These are phyloP conservation scores for Penicillium sp. DNA, from an alignment of 2,329 filamentous ascomycete genomes.

Conservation along the genomic window DNA sequence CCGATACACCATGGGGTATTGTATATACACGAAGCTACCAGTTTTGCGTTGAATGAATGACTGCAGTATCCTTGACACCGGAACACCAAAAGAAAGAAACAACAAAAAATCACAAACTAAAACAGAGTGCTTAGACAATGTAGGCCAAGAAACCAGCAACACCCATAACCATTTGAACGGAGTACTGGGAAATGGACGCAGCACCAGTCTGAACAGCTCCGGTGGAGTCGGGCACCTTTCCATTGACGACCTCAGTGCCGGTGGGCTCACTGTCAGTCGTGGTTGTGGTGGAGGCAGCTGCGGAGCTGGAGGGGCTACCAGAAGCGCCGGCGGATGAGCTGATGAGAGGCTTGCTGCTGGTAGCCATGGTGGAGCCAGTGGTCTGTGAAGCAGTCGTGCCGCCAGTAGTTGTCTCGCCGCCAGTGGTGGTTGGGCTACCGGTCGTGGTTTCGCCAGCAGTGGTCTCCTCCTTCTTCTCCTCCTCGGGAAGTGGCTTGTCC, in stretches of 20 bases:
- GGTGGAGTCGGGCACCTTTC: conserved; percentile 16
- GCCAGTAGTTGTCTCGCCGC: conserved; percentile 19
- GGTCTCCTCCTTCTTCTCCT: conserved; percentile 4
- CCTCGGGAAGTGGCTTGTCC: conserved; percentile 24
- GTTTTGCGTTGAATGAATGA: conserved; percentile 5
- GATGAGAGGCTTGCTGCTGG: conserved; percentile 59
- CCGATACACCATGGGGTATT: conserved; percentile 20
- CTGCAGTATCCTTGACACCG: neutral
- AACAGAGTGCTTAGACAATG: conserved; percentile 22
- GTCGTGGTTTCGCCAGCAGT: conserved; percentile 8
- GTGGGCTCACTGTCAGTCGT: conserved; percentile 16
- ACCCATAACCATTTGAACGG: conserved; percentile 34
- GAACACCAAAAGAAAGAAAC: neutral
- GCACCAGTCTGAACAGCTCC: conserved; percentile 17
- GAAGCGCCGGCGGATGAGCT: conserved; percentile 23
- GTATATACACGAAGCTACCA: conserved; percentile 25
- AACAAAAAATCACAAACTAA: neutral
- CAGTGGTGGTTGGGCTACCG: conserved; percentile 5
- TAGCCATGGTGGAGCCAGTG: conserved; percentile 41
- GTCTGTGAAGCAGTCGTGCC: conserved; percentile 46
- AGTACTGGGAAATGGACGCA: conserved; percentile 31
- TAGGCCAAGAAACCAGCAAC: conserved; percentile 37
- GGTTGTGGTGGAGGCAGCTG: conserved; percentile 17
- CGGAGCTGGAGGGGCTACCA: conserved; percentile 24
- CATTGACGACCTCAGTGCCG: conserved; percentile 7